Evolutionary conservation across 169 alveolate species (phyloP).

Genomic region (Plasmodium cynomolgi): DNA sequence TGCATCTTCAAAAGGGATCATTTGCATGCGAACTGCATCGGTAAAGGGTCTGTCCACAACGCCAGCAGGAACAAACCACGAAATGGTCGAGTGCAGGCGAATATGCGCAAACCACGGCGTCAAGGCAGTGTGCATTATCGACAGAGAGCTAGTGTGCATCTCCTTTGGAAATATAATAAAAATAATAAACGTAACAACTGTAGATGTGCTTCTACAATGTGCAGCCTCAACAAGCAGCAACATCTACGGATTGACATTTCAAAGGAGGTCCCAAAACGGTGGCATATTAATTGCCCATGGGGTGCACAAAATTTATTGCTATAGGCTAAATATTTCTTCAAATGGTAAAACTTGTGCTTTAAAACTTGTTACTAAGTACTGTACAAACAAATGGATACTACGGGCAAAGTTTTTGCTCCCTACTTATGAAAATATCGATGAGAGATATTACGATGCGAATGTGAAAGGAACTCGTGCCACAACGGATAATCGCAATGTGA

Average conservation of each 20-base stretch:
- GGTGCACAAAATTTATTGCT: constrained; percentile 64
- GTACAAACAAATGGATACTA: constrained; percentile 63
- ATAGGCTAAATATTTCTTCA: neutral
- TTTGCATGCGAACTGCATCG: neutral
- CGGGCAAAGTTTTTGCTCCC: constrained; percentile 2
- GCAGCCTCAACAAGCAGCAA: constrained; percentile 55
- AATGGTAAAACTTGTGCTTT: neutral
- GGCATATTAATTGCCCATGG: constrained; percentile 66
- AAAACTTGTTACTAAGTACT: constrained; percentile 16
- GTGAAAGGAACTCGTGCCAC: neutral
- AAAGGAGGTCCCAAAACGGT: neutral
- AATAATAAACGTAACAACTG: constrained; percentile 46
- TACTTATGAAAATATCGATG: neutral
- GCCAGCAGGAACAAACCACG: neutral
- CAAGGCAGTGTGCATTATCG: constrained; percentile 34
- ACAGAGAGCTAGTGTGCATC: constrained; percentile 2
- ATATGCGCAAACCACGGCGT: constrained; percentile 56
- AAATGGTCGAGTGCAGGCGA: constrained; percentile 19
- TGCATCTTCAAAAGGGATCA: neutral
- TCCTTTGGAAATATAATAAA: constrained; percentile 67
- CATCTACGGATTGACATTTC: constrained; percentile 46
- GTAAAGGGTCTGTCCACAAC: neutral
- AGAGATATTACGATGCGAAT: neutral
- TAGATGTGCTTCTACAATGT: constrained; percentile 23
- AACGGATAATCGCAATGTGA: neutral